Base-by-base conservation (phyloP, 177 flowering plant genomes). In the Vitis hybrid region DNA sequence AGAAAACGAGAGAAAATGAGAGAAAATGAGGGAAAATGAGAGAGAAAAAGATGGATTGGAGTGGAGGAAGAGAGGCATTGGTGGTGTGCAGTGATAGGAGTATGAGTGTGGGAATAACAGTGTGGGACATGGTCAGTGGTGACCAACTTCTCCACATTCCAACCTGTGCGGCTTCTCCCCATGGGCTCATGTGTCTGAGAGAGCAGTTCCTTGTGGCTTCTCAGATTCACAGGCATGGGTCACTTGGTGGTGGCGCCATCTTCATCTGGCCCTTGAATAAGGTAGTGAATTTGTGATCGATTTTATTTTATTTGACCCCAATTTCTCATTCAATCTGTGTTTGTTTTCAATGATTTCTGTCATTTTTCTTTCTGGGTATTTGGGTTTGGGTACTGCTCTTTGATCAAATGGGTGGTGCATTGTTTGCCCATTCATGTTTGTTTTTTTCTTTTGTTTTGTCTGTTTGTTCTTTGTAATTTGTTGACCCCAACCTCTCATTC, bases 11-110 rank as follows among this genome's bases (percentile, higher is more conserved):
- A 5, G 16, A 46, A 11, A 3, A 3, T 56, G 27, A 6, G 49
- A 6, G 51, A 9, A 6, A n/a, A 16, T 3, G 69, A 30, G 59
- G 15, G 62, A 56, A 8, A 56, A 7, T 24, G 66, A 56, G 40
- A 61, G 65, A 64, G 69, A 52, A 69, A 66, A 49, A 59, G 70
- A 71, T 76, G 40, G 78, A 72, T 79, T 40, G 7, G 76, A 67
- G 66, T n/a, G 46, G 58, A 56, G 62, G 57, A 14, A 61, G 66
- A 63, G 89, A 86, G 67, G 89, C 80, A 7, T 65, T 88, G 74
- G 86, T 78, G 65, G 88, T 78, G 48, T 88, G 91, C 74, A 79
- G 87, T 55, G 91, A 84, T 59, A 82, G 57, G 84, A 82, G 75
- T 62, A 68, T 74, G 77, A 75, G 72, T 46, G 71, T 70, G 35